Base-by-base conservation (phyloP, 2,329 filamentous ascomycete genomes). In the Herpotrichia juniperi region DNA sequence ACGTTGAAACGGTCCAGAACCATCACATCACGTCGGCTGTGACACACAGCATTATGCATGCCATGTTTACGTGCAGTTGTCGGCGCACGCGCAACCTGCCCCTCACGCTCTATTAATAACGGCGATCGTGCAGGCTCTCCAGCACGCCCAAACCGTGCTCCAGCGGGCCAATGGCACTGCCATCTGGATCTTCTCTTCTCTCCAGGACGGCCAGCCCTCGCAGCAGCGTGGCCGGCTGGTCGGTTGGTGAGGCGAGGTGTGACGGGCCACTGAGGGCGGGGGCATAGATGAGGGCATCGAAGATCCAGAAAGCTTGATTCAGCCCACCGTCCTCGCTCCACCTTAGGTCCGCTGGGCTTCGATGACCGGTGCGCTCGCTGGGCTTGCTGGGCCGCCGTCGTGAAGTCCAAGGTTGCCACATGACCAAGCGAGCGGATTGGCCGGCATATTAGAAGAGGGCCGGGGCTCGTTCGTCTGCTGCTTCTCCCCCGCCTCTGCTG, bases 221-320 rank as follows among this genome's bases (percentile, higher is more conserved):
- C 34, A 46, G 55, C 39, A 58, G 58, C 64, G 58, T 65, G 64
- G 65, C 65, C 66, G 61, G 61, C 63, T 56, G 55, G 61, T 62
- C 52, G 32, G 44, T 37, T 30, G 49, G 47, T 50, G 51, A 63
- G 54, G 63, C 64, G 61, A 62, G 61, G 57, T 58, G 53, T 54
- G 54, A 59, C 64, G 63, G 58, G 53, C 63, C 64, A 67, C 57
- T 66, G 50, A 57, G 50, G 48, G 42, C 45, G 48, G 56, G 44
- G 58, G 56, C 52, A 53, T 59, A 55, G 46, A 58, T 45, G 43
- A 54, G 28, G 28, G 14, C 51, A 54, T 62, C 53, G 63, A 56
- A 59, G 66, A 69, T 69, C 63, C 56, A 51, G 49, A 71, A 71
- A 71, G 68, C 68, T 71, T 71, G 63, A 66, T 60, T 68, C 62